A percentile compares a stretch with the other conserved stretches of the same genome.
phyloP scores from a whole-genome alignment of 805 yeast genomes.

The Hanseniaspora opuntiae region DNA sequence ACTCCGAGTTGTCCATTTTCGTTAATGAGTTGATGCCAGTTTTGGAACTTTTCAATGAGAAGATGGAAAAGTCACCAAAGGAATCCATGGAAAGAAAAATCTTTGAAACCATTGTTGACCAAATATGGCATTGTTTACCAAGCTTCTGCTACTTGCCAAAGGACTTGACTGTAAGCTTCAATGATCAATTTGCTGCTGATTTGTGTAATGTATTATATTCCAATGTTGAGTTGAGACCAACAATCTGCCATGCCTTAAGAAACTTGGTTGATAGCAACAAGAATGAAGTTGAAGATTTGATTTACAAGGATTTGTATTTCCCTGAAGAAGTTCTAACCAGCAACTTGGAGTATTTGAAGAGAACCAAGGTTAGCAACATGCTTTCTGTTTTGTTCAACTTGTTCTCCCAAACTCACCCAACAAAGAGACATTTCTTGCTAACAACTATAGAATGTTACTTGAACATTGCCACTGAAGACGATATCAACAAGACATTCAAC shows the following conservation, averaged over 20 bases:
- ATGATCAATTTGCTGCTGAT: slow-evolving; percentile 62
- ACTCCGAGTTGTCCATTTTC: slow-evolving; percentile 55
- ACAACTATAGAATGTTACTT: slow-evolving; percentile 78
- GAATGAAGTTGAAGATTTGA: slow-evolving; percentile 19
- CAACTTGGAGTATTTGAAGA: slow-evolving; percentile 49
- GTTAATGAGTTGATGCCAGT: slow-evolving; percentile 54
- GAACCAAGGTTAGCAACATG: slow-evolving; percentile 52
- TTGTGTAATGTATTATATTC: slow-evolving; percentile 65
- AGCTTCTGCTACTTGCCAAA: slow-evolving; percentile 76
- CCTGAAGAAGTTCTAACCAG: slow-evolving; percentile 41
- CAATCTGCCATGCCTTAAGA: slow-evolving; percentile 72
- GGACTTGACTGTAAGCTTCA: slow-evolving; percentile 53
- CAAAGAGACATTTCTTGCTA: slow-evolving; percentile 66
- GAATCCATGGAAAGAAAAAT: slow-evolving; percentile 62
- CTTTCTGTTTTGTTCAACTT: slow-evolving; percentile 84
- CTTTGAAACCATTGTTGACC: slow-evolving; percentile 74
- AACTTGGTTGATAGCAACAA: slow-evolving; percentile 62
- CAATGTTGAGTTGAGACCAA: slow-evolving; percentile 58
- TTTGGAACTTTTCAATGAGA: slow-evolving; percentile 39
- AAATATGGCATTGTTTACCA: slow-evolving; percentile 83
- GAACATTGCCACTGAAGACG: slow-evolving; percentile 52
- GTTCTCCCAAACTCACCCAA: slow-evolving; percentile 76
- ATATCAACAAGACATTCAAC: slow-evolving; percentile 62
- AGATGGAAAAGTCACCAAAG: slow-evolving; percentile 32
- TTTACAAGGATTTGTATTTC: slow-evolving; percentile 47